These are phyloP conservation scores for Lecanicillium sp. DNA, from an alignment of 2,329 filamentous ascomycete genomes.

Conservation along the genomic window DNA sequence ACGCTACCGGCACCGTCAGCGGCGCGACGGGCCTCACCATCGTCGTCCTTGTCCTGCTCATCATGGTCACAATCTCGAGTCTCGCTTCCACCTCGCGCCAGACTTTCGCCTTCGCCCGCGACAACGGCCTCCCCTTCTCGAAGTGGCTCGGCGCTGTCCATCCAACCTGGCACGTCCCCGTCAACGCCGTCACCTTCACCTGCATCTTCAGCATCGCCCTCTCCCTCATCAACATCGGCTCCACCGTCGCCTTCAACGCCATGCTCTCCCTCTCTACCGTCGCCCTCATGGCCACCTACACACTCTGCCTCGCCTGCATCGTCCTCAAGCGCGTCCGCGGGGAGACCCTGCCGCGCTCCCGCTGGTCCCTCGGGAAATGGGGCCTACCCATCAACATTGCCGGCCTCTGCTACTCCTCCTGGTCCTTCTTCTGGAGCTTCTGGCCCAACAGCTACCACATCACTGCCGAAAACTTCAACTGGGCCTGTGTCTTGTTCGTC, in stretches of 20 bases:
- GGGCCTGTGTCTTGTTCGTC: slow-evolving; percentile 14
- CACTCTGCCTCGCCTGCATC: slow-evolving; percentile 17
- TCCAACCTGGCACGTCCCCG: slow-evolving; percentile 12
- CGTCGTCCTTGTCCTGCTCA: slow-evolving; percentile 10
- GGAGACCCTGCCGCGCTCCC: slow-evolving; percentile 14
- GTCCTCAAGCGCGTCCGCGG: slow-evolving; percentile 12
- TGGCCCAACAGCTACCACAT: slow-evolving; percentile 17
- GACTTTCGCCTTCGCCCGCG: slow-evolving; percentile 13
- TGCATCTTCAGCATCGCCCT: slow-evolving; percentile 12
- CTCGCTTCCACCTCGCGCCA: slow-evolving; percentile 8
- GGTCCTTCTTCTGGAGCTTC: slow-evolving; percentile 19
- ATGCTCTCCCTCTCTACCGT: slow-evolving; percentile 17
- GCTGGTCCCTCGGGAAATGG: slow-evolving; percentile 16
- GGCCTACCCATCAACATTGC: slow-evolving; percentile 15
- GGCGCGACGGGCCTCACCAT: slow-evolving; percentile 3
- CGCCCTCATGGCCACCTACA: slow-evolving; percentile 16
- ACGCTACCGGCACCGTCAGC: slow-evolving; percentile 16
- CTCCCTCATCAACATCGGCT: slow-evolving; percentile 16
- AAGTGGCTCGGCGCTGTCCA: slow-evolving; percentile 13
- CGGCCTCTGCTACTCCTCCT: slow-evolving; percentile 11
- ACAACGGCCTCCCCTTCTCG: slow-evolving; percentile 13
- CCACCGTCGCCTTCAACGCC: slow-evolving; percentile 18
- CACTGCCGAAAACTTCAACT: slow-evolving; percentile 15
- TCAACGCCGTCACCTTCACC: slow-evolving; percentile 15
- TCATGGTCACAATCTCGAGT: slow-evolving; percentile 12